Evolutionary conservation across 1,284 basidiomycete genomes (phyloP), one percentile per base, ranked within the genome.

Genomic region (Chalciporus sp.): DNA sequence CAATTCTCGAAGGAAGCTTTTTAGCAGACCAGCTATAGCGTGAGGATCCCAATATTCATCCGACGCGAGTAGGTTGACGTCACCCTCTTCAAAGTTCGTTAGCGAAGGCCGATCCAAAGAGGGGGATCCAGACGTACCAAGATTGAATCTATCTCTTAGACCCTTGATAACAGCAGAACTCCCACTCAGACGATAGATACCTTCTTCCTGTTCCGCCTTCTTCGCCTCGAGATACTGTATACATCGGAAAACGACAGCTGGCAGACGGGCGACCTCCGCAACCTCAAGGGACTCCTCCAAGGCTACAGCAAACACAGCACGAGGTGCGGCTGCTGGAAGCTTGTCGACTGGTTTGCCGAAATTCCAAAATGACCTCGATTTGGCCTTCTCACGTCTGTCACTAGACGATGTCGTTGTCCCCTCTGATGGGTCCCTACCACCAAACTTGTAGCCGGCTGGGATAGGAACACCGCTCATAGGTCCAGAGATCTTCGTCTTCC

Each of bases 1-100:
- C 41, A 97, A 74, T 63, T 98, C 95, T 52, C 95, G 86, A 61
- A 98, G 76, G 74, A 89, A 98, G 50, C 84, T 84, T 76, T 98
- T 98, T 58, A 98, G 78, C 54, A 98, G 77, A 7, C 95, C 94
- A 49, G 95, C 91, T 56, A 98, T 92, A 40, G 95, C 95, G 72
- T 98, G 94, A 35, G 92, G 92, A 75, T 98, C 95, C 89, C 91
- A 95, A 63, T 89, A 91, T 67, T 96, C 94, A 68, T 94, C 90
- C 7, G 86, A 85, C 39, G 82, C 84, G 26, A 95, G 76, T 28
- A 98, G 79, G 69, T 97, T 89, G 57, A 96, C 81, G 70, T 98
- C 95, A 20, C 94, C 95, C 77, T 98, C 95, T 88, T 63, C 49
- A 63, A 49, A 51, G 35, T 49, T 45, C 41, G 47, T 65, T 46